phyloP scores from a whole-genome alignment of 2,329 filamentous ascomycete species.

The Stachybotrys chlorohalonatus region DNA sequence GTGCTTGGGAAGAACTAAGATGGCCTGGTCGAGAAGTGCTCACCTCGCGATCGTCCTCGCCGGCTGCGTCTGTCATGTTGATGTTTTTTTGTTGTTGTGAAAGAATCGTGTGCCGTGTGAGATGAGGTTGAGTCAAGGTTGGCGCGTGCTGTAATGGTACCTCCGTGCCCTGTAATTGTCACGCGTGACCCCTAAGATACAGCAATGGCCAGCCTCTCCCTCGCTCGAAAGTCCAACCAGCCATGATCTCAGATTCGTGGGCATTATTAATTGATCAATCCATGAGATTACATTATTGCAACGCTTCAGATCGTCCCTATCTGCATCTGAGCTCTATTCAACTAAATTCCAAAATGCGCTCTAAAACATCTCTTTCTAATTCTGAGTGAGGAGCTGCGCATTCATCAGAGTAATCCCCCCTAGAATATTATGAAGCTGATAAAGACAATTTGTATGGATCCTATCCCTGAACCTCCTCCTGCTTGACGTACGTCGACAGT shows the following conservation, averaged over 20 bases:
- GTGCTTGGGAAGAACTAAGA: background rate
- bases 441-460: no score
- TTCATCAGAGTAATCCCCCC: background rate
- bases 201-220: no score
- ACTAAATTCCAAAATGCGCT: background rate
- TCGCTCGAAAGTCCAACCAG: no score
- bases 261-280: background rate
- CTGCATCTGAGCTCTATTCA: no score
- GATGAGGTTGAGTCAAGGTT: background rate
- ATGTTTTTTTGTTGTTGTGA: background rate
- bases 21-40: background rate
- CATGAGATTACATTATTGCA: no score
- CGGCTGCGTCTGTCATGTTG: slow-evolving; percentile 22
- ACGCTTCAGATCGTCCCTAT: no score
- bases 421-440: no score
- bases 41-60: slow-evolving; percentile 28
- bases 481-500: slow-evolving; percentile 24
- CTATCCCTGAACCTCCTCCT: slow-evolving; percentile 3
- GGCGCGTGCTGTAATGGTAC: background rate
- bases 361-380: no score
- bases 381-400: background rate
- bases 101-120: background rate
- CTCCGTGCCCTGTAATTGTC: background rate
- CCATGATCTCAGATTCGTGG: no score
- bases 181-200: background rate